Percentiles rank a stretch among this genome's conserved stretches.
Conservation (phyloP, 768 basidiomycete genomes). For the Zangia roseola region DNA sequence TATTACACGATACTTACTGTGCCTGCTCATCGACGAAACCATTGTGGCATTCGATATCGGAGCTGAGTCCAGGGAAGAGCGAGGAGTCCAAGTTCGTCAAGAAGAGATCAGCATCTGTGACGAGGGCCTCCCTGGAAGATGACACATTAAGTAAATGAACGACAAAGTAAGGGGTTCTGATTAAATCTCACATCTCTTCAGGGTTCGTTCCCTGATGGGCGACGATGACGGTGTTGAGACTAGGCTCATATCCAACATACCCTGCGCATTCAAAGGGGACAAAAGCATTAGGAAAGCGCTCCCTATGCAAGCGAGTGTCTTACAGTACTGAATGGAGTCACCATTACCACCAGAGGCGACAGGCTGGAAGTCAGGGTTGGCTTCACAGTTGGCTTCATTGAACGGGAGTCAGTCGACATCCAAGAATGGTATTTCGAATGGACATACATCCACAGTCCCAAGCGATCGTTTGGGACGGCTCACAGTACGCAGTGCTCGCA, state of each 20-base stretch:
- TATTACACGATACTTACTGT: conserved; percentile 31
- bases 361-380: conserved; percentile 47
- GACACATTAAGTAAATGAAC: neutral
- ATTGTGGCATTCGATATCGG: conserved; percentile 41
- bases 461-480: conserved; percentile 38
- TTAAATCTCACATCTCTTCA: conserved; percentile 25
- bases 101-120: conserved; percentile 45
- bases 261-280: conserved; percentile 30
- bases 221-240: conserved; percentile 35
- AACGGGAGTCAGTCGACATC: neutral
- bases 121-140: conserved; percentile 30
- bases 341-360: conserved; percentile 51
- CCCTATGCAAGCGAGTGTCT: neutral
- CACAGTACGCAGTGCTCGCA: conserved; percentile 52
- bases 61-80: conserved; percentile 51
- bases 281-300: neutral
- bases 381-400: conserved; percentile 42
- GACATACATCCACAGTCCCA: conserved; percentile 57
- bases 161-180: neutral
- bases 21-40: conserved; percentile 50
- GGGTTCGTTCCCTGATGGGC: conserved; percentile 38
- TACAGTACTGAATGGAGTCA: conserved; percentile 41
- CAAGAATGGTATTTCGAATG: neutral
- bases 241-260: conserved; percentile 54
- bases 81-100: conserved; percentile 33